Percentiles rank a stretch among this genome's conserved stretches.
phyloP scores from a whole-genome alignment of 2,329 filamentous ascomycete genomes.

The Colletotrichum sp. region DNA sequence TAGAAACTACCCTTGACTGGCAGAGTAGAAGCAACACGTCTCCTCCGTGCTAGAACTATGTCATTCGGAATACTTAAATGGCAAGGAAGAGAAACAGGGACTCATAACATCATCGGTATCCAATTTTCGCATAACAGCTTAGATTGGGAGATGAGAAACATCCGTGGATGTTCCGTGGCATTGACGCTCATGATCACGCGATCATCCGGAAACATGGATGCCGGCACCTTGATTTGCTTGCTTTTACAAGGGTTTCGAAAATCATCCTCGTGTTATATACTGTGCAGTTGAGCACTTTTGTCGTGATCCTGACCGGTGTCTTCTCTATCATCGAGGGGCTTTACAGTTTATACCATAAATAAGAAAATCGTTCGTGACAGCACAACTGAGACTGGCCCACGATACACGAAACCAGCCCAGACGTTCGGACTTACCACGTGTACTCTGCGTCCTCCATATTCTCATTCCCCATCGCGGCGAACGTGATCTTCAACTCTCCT shows the following conservation, averaged over 20 bases:
- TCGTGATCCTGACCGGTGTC: not conserved
- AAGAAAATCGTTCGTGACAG: fast-evolving
- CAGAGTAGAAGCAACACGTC: not conserved
- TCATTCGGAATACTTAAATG: not conserved
- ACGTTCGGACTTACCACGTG: not conserved
- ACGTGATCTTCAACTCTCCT: not conserved
- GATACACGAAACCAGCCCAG: not conserved
- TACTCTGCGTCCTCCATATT: not conserved
- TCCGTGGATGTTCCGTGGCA: not conserved
- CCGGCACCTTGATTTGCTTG: not conserved
- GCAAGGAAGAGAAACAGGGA: not conserved
- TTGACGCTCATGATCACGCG: not conserved
- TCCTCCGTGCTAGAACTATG: fast-evolving
- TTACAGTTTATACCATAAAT: not conserved
- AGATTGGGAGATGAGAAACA: not conserved
- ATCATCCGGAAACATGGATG: not conserved
- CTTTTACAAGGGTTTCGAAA: not conserved
- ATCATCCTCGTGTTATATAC: not conserved
- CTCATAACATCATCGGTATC: fast-evolving
- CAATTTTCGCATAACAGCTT: not conserved
- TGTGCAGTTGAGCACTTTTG: not conserved
- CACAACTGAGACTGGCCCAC: not conserved
- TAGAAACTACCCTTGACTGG: not conserved
- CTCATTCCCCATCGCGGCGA: not conserved
- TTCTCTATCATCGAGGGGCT: not conserved